These are phyloP conservation scores for Agaricus bisporus DNA, from an alignment of 768 basidiomycete genomes.

Conservation along the genomic window DNA sequence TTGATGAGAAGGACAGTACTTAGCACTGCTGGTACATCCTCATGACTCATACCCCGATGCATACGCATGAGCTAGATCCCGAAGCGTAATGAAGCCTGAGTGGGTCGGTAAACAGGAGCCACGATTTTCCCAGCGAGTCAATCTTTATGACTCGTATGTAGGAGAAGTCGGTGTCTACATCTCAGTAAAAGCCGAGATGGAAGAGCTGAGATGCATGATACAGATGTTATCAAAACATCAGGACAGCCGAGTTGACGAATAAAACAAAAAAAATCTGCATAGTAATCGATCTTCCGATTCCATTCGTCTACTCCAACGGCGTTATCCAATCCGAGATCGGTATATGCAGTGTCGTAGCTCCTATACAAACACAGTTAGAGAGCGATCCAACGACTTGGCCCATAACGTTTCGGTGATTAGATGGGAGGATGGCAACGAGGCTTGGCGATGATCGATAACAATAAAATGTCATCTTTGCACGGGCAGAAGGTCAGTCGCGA, in stretches of 20 bases:
- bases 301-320: neutral
- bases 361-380: neutral
- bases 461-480: neutral
- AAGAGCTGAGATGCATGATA: neutral
- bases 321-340: neutral
- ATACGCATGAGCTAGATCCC: neutral
- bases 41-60: conserved; percentile 7
- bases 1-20: neutral
- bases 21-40: neutral
- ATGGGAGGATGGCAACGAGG: conserved; percentile 1
- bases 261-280: too few relatives aligned
- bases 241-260: too few relatives aligned
- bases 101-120: neutral
- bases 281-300: neutral
- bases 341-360: neutral
- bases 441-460: conserved; percentile 6
- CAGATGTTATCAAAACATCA: neutral
- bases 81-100: too few relatives aligned
- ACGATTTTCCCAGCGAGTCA: neutral
- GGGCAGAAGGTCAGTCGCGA: neutral
- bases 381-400: neutral
- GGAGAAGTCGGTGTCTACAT: neutral
- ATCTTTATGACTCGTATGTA: neutral
- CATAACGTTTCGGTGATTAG: conserved; percentile 6
- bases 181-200: neutral